A percentile compares a stretch with the other conserved stretches of the same genome.
These are phyloP conservation scores for Hydrangea macrophylla DNA, from an alignment of 148 eudicot genomes.

Conservation along the genomic window DNA sequence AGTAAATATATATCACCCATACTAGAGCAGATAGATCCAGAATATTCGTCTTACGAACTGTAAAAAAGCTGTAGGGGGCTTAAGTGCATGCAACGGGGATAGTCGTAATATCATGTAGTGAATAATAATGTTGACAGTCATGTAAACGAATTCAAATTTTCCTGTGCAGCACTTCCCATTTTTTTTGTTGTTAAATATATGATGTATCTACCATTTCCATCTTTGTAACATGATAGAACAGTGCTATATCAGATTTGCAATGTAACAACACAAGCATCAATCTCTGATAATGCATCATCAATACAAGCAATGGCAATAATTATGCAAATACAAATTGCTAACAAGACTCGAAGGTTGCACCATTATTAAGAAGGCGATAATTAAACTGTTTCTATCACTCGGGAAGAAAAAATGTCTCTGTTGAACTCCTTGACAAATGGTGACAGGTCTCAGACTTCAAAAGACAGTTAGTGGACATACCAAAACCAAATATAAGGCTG, in stretches of 20 bases:
- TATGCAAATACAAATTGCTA: no score
- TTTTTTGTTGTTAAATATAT: neutral
- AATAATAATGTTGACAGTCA: neutral
- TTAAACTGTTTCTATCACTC: no score
- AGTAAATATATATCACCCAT: constrained; percentile 23
- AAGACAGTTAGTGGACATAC: no score
- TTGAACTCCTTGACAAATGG: no score
- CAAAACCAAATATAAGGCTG: no score
- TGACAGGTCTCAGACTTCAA: no score
- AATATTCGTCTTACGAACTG: constrained; percentile 1
- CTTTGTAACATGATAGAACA: neutral
- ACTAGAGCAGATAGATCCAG: constrained; percentile 2
- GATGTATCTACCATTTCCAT: neutral
- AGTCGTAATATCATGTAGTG: neutral
- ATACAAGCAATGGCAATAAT: no score
- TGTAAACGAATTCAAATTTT: neutral
- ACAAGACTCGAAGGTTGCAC: no score
- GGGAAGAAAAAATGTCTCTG: no score
- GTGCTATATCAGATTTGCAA: neutral
- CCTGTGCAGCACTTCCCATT: neutral
- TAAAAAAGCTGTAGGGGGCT: neutral
- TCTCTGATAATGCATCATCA: neutral
- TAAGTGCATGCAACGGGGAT: neutral
- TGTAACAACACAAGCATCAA: neutral
- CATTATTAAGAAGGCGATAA: no score